phyloP scores from a whole-genome alignment of 2,329 filamentous ascomycete species.

The Macrophomina pseudophaseolina region DNA sequence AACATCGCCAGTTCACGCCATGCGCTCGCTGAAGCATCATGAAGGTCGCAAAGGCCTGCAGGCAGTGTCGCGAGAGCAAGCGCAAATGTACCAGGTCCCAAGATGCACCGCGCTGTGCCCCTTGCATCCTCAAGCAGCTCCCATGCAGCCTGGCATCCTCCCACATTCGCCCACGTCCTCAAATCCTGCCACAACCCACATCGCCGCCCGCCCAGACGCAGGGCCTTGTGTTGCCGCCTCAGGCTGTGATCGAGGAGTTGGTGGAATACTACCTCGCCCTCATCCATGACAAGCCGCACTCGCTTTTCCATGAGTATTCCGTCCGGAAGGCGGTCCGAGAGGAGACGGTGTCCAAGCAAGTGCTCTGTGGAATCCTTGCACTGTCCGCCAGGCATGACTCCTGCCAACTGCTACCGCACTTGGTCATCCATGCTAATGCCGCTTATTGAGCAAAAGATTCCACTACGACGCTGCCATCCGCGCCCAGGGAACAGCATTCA shows the following conservation, averaged over 20 bases:
- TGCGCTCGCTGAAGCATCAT: background rate
- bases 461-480: constrained; percentile 16
- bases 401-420: too few species aligned
- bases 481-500: constrained; percentile 32
- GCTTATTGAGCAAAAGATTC: constrained; percentile 14
- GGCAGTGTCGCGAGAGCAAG: constrained; percentile 21
- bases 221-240: background rate
- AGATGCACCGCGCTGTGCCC: background rate
- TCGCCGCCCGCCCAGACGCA: background rate
- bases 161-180: background rate
- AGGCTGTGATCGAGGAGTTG: constrained; percentile 19
- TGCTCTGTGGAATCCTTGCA: constrained; percentile 15
- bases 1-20: background rate
- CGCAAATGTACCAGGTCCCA: constrained; percentile 1
- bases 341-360: constrained; percentile 7
- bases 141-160: background rate
- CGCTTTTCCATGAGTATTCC: constrained; percentile 40
- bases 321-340: background rate
- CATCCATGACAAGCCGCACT: constrained; percentile 44
- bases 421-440: background rate
- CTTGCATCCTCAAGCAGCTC: constrained; percentile 9
- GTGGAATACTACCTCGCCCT: constrained; percentile 43
- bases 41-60: constrained; percentile 20
- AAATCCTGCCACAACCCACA: constrained; percentile 6
- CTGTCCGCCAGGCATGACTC: constrained; percentile 12